Base-by-base conservation (phyloP, 2,329 filamentous ascomycete species). In the Hortaea sp. region DNA sequence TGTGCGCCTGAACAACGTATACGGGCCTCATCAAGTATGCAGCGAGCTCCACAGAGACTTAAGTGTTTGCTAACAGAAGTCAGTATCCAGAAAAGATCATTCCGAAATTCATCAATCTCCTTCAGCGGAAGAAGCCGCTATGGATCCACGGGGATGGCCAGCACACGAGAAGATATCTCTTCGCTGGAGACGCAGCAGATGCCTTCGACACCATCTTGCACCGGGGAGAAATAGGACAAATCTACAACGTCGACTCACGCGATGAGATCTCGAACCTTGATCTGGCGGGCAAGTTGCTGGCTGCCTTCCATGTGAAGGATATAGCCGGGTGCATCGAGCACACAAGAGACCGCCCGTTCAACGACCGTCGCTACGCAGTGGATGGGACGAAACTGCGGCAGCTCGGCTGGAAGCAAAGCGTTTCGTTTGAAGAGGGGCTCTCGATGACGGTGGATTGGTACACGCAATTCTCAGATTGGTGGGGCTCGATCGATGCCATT, bases 151-250 rank as follows among this genome's bases (percentile, higher is more conserved):
- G 86, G 29, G 79, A 88, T 54, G 86, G 86, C 29, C 81, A 76
- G 31, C 82, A 84, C 9, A 85, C 82, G 0, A 76, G 86, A 29
- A 75, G 84, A 46, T 92, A 89, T 61, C 74, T 92, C 6, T 90
- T 82, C 57, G 86, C 84, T 1, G 82, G 80, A 6, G 86, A 92
- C 61, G 85, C 85, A 2, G 83, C 83, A 4, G 84, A 90, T 59
- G 86, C 85, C 2, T 84, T 90, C 57, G 85, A 92, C 67, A 88
- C 84, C 0, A 88, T 92, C 57, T 74, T 92, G 27, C 86, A 92
- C 72, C 81, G 79, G 57, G 86, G 86, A 13, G 69, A 74, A 42
- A 71, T 85, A 31, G 85, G 85, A 1, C 82, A 88, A 58, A 78
- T 85, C 49, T 92, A 92, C 72, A 92, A 92, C 53, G 83, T 92